Percentiles rank a stretch among this genome's conserved stretches.
These are phyloP conservation scores for Hawksworthiomyces lignivorus DNA, from an alignment of 2,329 filamentous ascomycete genomes.

Conservation along the genomic window DNA sequence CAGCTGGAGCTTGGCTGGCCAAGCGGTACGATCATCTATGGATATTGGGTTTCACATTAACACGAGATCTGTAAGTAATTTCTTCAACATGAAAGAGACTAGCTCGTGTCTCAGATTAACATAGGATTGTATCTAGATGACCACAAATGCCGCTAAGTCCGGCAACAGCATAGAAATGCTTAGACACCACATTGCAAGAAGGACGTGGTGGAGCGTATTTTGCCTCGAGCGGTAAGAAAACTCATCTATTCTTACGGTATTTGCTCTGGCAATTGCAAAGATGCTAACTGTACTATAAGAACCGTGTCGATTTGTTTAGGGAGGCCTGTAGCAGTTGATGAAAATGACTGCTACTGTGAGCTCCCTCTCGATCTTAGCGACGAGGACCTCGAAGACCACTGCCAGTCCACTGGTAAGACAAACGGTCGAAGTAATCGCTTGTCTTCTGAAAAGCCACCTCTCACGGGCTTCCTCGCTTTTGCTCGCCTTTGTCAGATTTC, in stretches of 20 bases:
- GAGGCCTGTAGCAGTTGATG: conserved; percentile 20
- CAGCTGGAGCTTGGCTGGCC: conserved; percentile 21
- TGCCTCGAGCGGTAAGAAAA: conserved; percentile 19
- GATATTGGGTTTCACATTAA: conserved; percentile 22
- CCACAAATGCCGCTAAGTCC: background rate
- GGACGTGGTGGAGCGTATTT: conserved; percentile 25
- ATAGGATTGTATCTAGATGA: too few relatives aligned
- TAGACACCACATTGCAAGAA: conserved; percentile 17
- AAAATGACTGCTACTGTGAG: conserved; percentile 22
- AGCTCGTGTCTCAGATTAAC: too few relatives aligned
- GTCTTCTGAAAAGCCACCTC: conserved; percentile 9
- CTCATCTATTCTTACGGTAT: background rate
- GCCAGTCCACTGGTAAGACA: too few relatives aligned
- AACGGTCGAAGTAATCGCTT: too few relatives aligned
- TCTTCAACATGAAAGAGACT: too few relatives aligned
- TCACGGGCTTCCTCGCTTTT: conserved; percentile 22
- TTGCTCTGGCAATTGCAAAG: conserved; percentile 7
- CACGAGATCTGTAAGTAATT: conserved; percentile 14
- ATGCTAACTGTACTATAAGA: too few relatives aligned
- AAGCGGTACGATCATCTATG: conserved; percentile 21
- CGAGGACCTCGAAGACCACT: conserved; percentile 18
- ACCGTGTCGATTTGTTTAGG: conserved; percentile 23
- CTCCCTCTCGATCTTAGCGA: conserved; percentile 20
- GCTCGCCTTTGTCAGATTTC: conserved; percentile 20
- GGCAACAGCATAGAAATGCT: conserved; percentile 5